These are phyloP conservation scores for Byssochlamys sp. DNA, from an alignment of 2,329 filamentous ascomycete genomes.

Conservation along the genomic window DNA sequence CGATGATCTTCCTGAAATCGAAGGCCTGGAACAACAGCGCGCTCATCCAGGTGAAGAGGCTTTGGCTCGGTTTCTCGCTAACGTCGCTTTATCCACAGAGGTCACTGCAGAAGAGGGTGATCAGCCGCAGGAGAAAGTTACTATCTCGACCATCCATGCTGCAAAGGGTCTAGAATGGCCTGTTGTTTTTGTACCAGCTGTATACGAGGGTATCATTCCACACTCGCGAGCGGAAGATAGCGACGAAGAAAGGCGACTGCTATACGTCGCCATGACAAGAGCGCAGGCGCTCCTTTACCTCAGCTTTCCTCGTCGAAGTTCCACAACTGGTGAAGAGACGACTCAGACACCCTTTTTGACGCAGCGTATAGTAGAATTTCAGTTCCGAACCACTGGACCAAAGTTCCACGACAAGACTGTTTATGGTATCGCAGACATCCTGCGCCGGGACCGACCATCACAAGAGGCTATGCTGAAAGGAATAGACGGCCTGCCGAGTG, in stretches of 20 bases:
- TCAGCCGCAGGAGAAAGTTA: conserved; percentile 52
- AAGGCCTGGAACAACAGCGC: conserved; percentile 56
- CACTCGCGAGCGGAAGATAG: conserved; percentile 76
- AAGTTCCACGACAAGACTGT: conserved; percentile 56
- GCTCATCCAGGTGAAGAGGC: conserved; percentile 48
- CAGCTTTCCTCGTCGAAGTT: conserved; percentile 64
- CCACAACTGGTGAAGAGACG: conserved; percentile 50
- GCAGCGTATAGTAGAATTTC: conserved; percentile 40
- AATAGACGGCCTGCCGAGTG: conserved; percentile 40
- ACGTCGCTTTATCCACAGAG: conserved; percentile 76
- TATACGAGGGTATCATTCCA: conserved; percentile 82
- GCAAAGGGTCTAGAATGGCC: conserved; percentile 97
- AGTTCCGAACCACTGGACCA: conserved; percentile 57
- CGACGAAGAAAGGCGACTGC: conserved; percentile 74
- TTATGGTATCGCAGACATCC: conserved; percentile 59
- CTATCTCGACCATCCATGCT: conserved; percentile 90
- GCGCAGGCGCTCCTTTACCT: conserved; percentile 79
- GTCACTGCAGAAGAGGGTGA: conserved; percentile 49
- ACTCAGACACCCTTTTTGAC: conserved; percentile 65
- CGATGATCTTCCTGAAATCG: conserved; percentile 54
- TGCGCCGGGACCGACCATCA: conserved; percentile 54
- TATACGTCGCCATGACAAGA: conserved; percentile 95
- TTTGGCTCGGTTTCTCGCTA: conserved; percentile 74
- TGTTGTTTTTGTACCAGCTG: conserved; percentile 80
- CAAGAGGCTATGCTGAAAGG: conserved; percentile 45